Base-by-base conservation (phyloP, 768 basidiomycete genomes). In the Psilocybe subaeruginosa region DNA sequence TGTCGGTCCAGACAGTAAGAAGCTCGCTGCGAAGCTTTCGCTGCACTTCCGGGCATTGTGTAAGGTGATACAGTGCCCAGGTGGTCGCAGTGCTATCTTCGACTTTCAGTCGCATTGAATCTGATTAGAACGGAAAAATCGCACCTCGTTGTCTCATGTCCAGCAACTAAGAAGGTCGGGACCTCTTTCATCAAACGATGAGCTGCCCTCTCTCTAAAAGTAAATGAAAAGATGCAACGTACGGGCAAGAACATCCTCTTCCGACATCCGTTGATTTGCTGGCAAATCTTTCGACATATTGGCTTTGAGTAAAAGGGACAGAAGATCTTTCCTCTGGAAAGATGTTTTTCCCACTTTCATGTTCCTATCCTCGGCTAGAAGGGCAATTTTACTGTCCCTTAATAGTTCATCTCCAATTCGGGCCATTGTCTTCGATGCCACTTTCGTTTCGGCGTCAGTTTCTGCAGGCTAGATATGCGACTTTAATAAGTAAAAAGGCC, bases 221-320 rank as follows among this genome's bases (percentile, higher is more conserved):
- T 16, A 9, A 30, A 33, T 4, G 29, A 46, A 33, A 23, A 19
- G 11, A 16, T 9, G 3, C 49, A 12, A 66, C 84, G 58, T 66
- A 88, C 80, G 80, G 57, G 78, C 73, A 2, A 88, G 59, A n/a
- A 91, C 85, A 61, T 90, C 89, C 33, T 79, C 78, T 58, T 91
- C 89, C 0, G 80, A 80, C 73, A 91, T 73, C 43, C 75, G 74
- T 67, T 88, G 86, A 47, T 66, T 75, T 8, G 82, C 80, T 0
- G 83, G 80, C 3, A 87, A 65, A 66, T 91, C 85, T 0, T 79
- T 81, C 0, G 85, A 81, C 75, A 87, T 81, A 67, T 90, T 91
- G 3, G 89, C 88, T 59, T 78, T 79, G 46, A 90, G 75, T 2
- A 91, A 76, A 35, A 89, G 67, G 0, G 84, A 85, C 2, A 90